Evolutionary conservation across 148 eudicot genomes (phyloP).

Genomic region (Agrostemma githago): DNA sequence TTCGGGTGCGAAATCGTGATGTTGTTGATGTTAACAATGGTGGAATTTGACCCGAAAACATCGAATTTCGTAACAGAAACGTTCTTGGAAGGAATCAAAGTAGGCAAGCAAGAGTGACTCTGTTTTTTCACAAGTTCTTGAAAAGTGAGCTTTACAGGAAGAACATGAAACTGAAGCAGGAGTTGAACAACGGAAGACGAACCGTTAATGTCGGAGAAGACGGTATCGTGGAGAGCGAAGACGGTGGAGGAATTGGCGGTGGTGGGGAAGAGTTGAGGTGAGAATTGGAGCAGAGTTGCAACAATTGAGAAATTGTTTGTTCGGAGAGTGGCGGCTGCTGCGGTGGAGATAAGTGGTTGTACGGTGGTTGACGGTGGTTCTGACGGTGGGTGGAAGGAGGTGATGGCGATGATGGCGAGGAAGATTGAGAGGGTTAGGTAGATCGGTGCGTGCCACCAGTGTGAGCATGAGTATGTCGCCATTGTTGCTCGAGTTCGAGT

Average conservation of each 20-base stretch:
- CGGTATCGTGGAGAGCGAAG: constrained; percentile 53
- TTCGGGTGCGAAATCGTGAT: constrained; percentile 54
- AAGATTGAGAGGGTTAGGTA: constrained; percentile 27
- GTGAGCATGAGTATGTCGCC: constrained; percentile 37
- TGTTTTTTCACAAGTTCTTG: constrained; percentile 26
- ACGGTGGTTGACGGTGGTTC: constrained; percentile 8
- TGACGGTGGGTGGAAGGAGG: constrained; percentile 31
- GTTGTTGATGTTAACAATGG: constrained; percentile 39
- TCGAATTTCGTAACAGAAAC: constrained; percentile 31
- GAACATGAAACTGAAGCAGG: constrained; percentile 50
- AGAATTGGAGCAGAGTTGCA: constrained; percentile 52
- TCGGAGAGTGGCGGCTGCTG: constrained; percentile 36
- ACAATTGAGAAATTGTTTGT: constrained; percentile 33
- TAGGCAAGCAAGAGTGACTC: constrained; percentile 36
- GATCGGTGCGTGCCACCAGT: constrained; percentile 65
- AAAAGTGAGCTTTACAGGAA: constrained; percentile 33
- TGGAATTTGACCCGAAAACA: background rate
- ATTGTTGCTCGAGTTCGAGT: background rate
- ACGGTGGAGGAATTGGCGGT: constrained; percentile 35
- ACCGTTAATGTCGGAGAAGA: constrained; percentile 30
- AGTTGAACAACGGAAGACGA: constrained; percentile 32
- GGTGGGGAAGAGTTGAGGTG: constrained; percentile 46
- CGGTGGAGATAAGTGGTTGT: constrained; percentile 13
- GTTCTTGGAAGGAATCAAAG: constrained; percentile 34
- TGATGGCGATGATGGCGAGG: constrained; percentile 20